These are phyloP conservation scores for Solanum piurae DNA, from an alignment of 257 asterid genomes.

Conservation along the genomic window DNA sequence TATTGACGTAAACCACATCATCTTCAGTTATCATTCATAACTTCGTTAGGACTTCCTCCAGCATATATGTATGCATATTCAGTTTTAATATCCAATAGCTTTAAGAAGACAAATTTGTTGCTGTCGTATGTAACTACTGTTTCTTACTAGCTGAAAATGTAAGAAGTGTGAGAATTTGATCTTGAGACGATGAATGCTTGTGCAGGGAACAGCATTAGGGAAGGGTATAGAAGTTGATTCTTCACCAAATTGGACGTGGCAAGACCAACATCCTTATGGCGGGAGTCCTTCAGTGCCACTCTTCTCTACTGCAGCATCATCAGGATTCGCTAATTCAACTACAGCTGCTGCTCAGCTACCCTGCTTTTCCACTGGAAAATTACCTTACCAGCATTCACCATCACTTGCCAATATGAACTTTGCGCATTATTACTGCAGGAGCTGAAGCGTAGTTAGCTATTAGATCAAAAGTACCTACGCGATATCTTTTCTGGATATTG, in stretches of 20 bases:
- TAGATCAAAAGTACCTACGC: not conserved
- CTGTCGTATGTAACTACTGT: not conserved
- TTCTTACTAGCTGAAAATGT: not conserved
- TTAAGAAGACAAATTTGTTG: not conserved
- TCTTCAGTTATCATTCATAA: not conserved
- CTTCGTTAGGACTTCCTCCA: not conserved
- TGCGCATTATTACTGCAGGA: constrained; percentile 25
- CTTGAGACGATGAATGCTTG: not conserved
- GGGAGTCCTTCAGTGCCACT: constrained; percentile 30
- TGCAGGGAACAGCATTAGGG: constrained; percentile 65
- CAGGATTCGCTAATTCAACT: constrained; percentile 83
- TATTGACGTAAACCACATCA: no score
- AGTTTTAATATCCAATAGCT: not conserved
- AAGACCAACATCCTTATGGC: constrained; percentile 11
- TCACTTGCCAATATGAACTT: constrained; percentile 25
- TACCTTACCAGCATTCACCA: constrained; percentile 24
- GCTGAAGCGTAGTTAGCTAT: constrained; percentile 21
- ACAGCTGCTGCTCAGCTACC: constrained; percentile 34
- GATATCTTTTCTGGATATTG: not conserved
- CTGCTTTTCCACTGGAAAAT: constrained; percentile 13
- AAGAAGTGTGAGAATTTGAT: not conserved
- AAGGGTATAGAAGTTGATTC: constrained; percentile 37
- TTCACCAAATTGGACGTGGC: constrained; percentile 37
- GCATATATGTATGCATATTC: not conserved
- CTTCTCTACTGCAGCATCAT: constrained; percentile 97